phyloP scores from a whole-genome alignment of 257 asterid genomes.

The Nicotiana obtusifolia region DNA sequence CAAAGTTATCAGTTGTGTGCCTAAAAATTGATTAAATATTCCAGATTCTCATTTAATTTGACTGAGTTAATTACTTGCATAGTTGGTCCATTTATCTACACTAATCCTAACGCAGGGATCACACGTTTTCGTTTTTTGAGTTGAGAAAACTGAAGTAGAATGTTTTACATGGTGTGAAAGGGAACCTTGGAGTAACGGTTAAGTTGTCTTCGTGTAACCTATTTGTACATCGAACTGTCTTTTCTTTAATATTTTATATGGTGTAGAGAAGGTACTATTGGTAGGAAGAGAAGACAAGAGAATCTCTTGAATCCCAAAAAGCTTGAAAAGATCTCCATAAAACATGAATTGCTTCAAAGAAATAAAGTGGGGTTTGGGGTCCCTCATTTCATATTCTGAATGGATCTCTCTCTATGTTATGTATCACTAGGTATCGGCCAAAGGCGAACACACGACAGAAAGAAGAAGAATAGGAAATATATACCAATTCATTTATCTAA shows the following conservation, averaged over 20 bases:
- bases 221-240: too few relatives aligned
- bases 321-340: background rate
- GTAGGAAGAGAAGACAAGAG: conserved; percentile 1
- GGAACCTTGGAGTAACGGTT: too few relatives aligned
- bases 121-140: background rate
- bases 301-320: background rate
- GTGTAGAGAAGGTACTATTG: background rate
- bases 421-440: background rate
- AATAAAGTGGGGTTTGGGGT: background rate
- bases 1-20: too few relatives aligned
- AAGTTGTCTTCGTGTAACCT: too few relatives aligned
- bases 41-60: too few relatives aligned
- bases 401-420: background rate
- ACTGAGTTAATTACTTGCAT: too few relatives aligned
- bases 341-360: background rate
- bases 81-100: too few relatives aligned
- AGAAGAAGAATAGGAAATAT: too few relatives aligned
- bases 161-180: background rate
- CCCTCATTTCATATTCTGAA: background rate
- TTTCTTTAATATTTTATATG: too few relatives aligned
- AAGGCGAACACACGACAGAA: background rate
- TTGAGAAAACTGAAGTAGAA: background rate
- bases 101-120: background rate
- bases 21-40: too few relatives aligned
- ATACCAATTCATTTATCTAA: too few relatives aligned